Evolutionary conservation across 495 filamentous ascomycete genomes (phyloP), one percentile per base, ranked within the genome.

Genomic region (Staphylotrichum longicolle): DNA sequence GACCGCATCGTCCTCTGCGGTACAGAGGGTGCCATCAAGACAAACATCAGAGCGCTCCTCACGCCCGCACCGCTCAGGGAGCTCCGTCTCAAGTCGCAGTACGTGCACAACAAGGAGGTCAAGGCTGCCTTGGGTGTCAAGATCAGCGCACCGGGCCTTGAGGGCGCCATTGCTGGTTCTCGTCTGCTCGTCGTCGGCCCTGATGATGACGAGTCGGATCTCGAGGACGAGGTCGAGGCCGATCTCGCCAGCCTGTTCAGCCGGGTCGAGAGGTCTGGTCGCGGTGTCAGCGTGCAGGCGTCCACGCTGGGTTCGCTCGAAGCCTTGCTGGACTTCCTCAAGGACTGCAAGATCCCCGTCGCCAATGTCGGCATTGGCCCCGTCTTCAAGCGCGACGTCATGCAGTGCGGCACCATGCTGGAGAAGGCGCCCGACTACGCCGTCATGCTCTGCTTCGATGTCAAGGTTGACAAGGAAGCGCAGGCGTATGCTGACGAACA

Each of bases 401-500:
- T 98, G 85, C 92, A 93, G 74, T 91, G 89, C 45, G 93, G 91
- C 66, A 89, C 88, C 57, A 99, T 99, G 95, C 78, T 98, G 61
- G 95, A 99, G 79, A 97, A 97, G 76, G 85, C 86, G 48, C 91
- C 91, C 67, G 94, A 99, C 72, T 95, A 87, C 63, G 95, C 95
- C 32, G 91, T 98, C 73, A 99, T 99, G 95, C 87, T 99, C 20
- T 98, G 95, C 73, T 99, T 99, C 81, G 95, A 99, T 71, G 95
- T 99, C 74, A 96, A 96, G 79, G 89, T 99, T 30, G 95, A 99
- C 75, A 97, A 96, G 75, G 95, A 99, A 68, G 95, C 95, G 1
- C 83, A 87, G 67, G 82, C 82, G 12, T 96, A 98, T 66, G 95
- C 95, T 45, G 90, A 96, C 9, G 92, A 97, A 57, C 85, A 96